Conservation (phyloP, 1,139 yeast species). For the Lodderomyces theae region DNA sequence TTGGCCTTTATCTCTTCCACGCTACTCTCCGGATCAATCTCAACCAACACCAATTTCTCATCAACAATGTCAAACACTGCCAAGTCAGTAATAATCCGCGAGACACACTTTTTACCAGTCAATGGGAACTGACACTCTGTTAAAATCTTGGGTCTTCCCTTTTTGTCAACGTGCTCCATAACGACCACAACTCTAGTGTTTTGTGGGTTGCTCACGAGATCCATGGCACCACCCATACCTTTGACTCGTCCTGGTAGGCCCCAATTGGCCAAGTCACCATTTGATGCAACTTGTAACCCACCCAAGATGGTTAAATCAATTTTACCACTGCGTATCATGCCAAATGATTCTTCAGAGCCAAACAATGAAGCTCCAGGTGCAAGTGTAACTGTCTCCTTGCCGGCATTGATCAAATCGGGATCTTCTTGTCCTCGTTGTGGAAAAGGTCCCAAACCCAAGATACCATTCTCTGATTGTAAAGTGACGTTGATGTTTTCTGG, state of each 20-base stretch:
- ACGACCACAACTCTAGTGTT: conserved; percentile 47
- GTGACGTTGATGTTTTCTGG: conserved; percentile 36
- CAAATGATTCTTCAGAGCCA: conserved; percentile 51
- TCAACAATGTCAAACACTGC: conserved; percentile 48
- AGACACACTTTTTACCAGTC: conserved; percentile 46
- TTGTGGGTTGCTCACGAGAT: conserved; percentile 46
- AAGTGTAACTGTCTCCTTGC: conserved; percentile 50
- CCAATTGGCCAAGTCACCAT: conserved; percentile 54
- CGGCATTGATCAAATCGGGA: conserved; percentile 50
- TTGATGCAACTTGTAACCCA: conserved; percentile 47
- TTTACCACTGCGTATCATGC: conserved; percentile 49
- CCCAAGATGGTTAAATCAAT: conserved; percentile 46
- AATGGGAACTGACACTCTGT: conserved; percentile 43
- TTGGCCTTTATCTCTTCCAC: conserved; percentile 38
- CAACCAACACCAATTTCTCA: conserved; percentile 36
- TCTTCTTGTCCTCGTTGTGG: conserved; percentile 44
- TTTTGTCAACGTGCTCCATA: conserved; percentile 48
- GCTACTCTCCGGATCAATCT: conserved; percentile 35
- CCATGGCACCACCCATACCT: conserved; percentile 62
- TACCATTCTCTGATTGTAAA: conserved; percentile 50
- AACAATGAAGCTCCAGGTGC: conserved; percentile 45
- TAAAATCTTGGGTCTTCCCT: conserved; percentile 47
- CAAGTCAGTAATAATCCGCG: conserved; percentile 46
- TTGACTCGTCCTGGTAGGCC: conserved; percentile 49
- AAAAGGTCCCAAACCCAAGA: conserved; percentile 49